Conservation (phyloP, 441 rosid species). For the Viola pubescens region DNA sequence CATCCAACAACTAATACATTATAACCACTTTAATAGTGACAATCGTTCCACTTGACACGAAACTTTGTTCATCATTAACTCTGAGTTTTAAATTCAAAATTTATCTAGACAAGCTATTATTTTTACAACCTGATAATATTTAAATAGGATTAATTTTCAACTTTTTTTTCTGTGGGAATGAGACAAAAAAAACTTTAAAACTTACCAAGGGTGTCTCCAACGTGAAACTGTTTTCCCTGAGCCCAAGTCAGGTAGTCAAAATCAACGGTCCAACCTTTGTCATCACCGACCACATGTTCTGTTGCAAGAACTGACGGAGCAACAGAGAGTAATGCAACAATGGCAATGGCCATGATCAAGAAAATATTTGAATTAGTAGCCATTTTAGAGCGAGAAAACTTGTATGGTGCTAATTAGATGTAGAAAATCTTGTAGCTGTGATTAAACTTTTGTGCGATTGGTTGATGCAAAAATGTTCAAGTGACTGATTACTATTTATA, state of each 20-base stretch:
- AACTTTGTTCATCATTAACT: no score
- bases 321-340: conserved; percentile 3
- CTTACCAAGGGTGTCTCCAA: conserved; percentile 38
- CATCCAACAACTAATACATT: no score
- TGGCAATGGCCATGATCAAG: conserved; percentile 21
- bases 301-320: conserved; percentile 22
- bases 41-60: no score
- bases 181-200: no score
- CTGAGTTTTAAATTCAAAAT: no score
- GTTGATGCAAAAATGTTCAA: not conserved
- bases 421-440: not conserved
- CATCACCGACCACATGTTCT: conserved; percentile 32
- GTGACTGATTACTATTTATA: not conserved
- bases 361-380: conserved; percentile 24
- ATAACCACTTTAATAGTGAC: no score
- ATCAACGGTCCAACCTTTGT: conserved; percentile 32
- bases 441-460: not conserved
- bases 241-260: conserved; percentile 38
- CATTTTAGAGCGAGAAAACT: conserved; percentile 19
- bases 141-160: no score
- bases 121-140: no score
- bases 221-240: conserved; percentile 26
- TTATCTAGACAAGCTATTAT: no score
- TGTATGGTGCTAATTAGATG: not conserved
- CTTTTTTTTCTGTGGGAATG: not conserved